Evolutionary conservation across 768 basidiomycete genomes (phyloP).

Genomic region (Leccinum broughii): DNA sequence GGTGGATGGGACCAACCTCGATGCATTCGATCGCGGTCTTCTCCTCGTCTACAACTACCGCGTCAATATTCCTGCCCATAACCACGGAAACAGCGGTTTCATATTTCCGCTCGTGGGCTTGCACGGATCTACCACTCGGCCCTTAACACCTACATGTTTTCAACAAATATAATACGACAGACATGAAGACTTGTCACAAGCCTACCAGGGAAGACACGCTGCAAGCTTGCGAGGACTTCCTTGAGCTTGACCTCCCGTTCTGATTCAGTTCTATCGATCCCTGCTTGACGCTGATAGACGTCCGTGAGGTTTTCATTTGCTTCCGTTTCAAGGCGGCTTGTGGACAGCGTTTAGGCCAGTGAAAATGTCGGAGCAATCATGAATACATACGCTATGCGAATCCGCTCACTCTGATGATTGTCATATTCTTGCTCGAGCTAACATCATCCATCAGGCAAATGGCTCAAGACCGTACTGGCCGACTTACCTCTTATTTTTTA

Average conservation of each 20-base stretch:
- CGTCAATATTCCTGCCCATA: slow-evolving; percentile 92
- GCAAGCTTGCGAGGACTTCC: slow-evolving; percentile 80
- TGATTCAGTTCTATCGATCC: slow-evolving; percentile 83
- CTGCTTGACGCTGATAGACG: slow-evolving; percentile 82
- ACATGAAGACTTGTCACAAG: not conserved
- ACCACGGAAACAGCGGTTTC: slow-evolving; percentile 90
- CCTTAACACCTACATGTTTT: slow-evolving; percentile 69
- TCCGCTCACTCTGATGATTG: slow-evolving; percentile 81
- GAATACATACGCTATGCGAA: slow-evolving; percentile 64
- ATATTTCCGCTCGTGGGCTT: slow-evolving; percentile 91
- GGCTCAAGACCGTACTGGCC: too few species aligned
- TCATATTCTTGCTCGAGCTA: slow-evolving; percentile 80
- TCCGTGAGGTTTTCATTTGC: slow-evolving; percentile 88
- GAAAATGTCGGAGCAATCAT: not conserved
- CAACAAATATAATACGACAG: not conserved
- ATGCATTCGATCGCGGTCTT: slow-evolving; percentile 98
- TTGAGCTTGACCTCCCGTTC: slow-evolving; percentile 83
- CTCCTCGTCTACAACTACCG: slow-evolving; percentile 95
- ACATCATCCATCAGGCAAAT: slow-evolving; percentile 1
- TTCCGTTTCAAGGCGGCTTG: slow-evolving; percentile 86
- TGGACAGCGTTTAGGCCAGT: not conserved
- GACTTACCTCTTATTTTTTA: slow-evolving; percentile 57
- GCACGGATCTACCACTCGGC: slow-evolving; percentile 91
- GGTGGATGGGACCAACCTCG: slow-evolving; percentile 53
- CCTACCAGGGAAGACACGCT: slow-evolving; percentile 85